Conservation (phyloP, 2,329 filamentous ascomycete species). For the Escovopsis sp. region DNA sequence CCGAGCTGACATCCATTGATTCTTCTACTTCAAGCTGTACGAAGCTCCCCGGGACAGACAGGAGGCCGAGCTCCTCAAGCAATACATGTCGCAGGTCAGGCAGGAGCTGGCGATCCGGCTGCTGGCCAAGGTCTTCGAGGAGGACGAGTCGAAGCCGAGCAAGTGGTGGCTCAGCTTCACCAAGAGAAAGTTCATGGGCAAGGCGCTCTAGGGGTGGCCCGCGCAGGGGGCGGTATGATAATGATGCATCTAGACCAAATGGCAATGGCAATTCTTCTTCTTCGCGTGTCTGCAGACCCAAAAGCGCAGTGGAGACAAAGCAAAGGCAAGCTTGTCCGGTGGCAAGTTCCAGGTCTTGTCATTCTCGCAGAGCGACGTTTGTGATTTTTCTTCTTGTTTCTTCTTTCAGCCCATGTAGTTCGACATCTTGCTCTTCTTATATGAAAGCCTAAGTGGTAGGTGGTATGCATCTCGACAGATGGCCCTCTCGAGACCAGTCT, state of each 20-base stretch:
- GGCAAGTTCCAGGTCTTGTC: too few relatives aligned
- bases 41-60: conserved; percentile 76
- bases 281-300: not conserved
- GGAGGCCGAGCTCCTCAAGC: conserved; percentile 74
- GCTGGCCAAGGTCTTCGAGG: conserved; percentile 75
- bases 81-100: conserved; percentile 84
- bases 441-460: too few relatives aligned
- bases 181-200: conserved; percentile 99
- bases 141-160: conserved; percentile 54
- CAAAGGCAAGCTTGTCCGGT: too few relatives aligned
- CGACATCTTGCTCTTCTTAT: too few relatives aligned
- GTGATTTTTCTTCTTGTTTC: too few relatives aligned
- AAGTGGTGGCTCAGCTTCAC: conserved; percentile 99
- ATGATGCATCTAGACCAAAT: not conserved
- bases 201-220: conserved; percentile 46
- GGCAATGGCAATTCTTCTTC: not conserved
- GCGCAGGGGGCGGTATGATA: too few relatives aligned
- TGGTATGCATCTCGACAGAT: conserved; percentile 1
- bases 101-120: conserved; percentile 79
- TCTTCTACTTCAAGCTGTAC: conserved; percentile 49
- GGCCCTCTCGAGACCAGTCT: too few relatives aligned
- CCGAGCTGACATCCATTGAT: too few relatives aligned
- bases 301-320: not conserved
- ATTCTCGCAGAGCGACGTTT: too few relatives aligned
- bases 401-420: too few relatives aligned